Evolutionary conservation across 164 flowering plant species (phyloP).

Genomic region (Piper longum): DNA sequence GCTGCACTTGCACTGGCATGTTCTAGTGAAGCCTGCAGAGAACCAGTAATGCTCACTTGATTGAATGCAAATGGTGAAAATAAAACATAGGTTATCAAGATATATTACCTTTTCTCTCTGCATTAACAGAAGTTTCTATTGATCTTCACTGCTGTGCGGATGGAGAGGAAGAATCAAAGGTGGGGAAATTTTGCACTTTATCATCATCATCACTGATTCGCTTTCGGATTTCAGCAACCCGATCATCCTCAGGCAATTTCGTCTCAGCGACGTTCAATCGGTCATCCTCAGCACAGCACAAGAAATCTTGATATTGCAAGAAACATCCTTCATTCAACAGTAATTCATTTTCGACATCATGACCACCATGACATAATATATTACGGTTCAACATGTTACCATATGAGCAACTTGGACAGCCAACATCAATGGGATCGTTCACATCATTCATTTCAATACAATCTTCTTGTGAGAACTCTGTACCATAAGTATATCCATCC

Average conservation of each 20-base stretch:
- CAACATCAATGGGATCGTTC: background rate
- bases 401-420: background rate
- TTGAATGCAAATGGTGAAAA: background rate
- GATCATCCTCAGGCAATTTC: background rate
- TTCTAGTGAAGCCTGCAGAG: conserved; percentile 1
- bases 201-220: background rate
- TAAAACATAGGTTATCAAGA: background rate
- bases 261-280: too few species aligned
- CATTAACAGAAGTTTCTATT: background rate
- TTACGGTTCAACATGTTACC: background rate
- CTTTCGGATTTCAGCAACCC: background rate
- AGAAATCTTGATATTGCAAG: background rate
- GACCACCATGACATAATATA: background rate
- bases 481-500: background rate
- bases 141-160: background rate
- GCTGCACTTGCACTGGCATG: background rate
- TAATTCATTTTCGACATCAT: background rate
- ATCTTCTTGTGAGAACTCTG: background rate
- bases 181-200: background rate
- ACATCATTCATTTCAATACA: conserved; percentile 1
- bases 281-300: background rate
- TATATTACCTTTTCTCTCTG: background rate
- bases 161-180: conserved; percentile 1
- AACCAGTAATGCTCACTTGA: background rate
- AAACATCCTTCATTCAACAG: background rate